phyloP scores from a whole-genome alignment of 2,329 filamentous ascomycete genomes.

The Diaporthe vaccinii region DNA sequence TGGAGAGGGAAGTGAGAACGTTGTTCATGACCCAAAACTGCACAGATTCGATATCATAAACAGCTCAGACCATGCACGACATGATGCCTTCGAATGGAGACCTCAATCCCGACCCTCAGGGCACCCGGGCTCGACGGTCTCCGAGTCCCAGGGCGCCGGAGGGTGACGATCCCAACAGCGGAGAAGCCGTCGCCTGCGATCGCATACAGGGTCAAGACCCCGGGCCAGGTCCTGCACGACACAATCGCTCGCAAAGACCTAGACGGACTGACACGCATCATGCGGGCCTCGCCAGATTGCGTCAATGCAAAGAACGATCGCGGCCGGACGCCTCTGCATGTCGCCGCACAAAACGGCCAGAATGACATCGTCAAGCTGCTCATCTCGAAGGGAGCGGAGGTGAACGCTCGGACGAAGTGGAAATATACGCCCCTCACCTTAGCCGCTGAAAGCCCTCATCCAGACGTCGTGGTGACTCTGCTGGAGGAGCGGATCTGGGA shows the following conservation, averaged over 20 bases:
- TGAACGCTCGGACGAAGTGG: not conserved
- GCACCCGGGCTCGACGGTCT: not conserved
- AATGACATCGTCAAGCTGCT: not conserved
- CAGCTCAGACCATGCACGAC: not conserved
- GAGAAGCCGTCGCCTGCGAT: not conserved
- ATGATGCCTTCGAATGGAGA: not conserved
- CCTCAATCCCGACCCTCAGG: not conserved
- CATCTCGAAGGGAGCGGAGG: not conserved
- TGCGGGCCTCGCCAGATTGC: not conserved
- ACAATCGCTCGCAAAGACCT: not conserved
- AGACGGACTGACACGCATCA: not conserved
- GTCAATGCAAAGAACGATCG: not conserved
- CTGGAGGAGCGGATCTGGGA: not conserved
- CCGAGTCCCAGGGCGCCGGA: not conserved
- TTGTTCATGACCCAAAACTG: too few relatives aligned
- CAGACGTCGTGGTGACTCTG: not conserved
- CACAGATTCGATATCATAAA: too few relatives aligned
- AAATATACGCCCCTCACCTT: slow-evolving; percentile 2
- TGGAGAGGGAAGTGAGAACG: not conserved
- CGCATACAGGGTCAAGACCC: not conserved
- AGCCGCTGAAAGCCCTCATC: not conserved
- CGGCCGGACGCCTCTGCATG: not conserved
- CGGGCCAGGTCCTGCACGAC: slow-evolving; percentile 1
- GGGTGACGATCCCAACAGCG: not conserved
- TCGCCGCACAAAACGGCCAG: not conserved